Evolutionary conservation across 2,329 filamentous ascomycete species (phyloP), one percentile per base, ranked within the genome.

Genomic region (Periconia digitata): DNA sequence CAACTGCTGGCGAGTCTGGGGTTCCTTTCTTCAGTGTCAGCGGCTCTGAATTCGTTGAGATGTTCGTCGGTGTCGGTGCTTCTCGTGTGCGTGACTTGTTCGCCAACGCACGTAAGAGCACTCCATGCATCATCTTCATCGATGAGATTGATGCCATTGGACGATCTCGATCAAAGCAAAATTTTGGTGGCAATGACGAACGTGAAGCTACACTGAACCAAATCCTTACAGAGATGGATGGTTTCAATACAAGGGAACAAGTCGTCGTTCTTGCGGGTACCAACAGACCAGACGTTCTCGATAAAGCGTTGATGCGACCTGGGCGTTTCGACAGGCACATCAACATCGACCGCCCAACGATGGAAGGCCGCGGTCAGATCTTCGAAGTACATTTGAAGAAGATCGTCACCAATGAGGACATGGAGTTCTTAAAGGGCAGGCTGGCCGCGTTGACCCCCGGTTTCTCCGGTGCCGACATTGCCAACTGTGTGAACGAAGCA

Each of bases 91-190:
- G 94, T 62, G 94, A 99, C 72, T 77, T 99, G 44, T 99, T 99
- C 66, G 86, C 90, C 48, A 96, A 90, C 61, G 94, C 94, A 16
- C 85, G 94, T 49, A 97, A 97, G 79, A 95, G 90, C 73, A 89
- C 94, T 0, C 94, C 94, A 3, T 99, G 94, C 75, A 99, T 99
- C 73, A 95, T 99, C 73, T 99, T 99, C 78, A 97, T 99, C 59
- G 94, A 99, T 69, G 94, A 99, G 74, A 99, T 99, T 62, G 94
- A 99, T 71, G 94, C 94, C 49, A 96, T 99, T 63, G 94, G 94
- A 61, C 90, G 92, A 69, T 89, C 92, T 46, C 85, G 94, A 75
- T 80, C 86, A 18, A 95, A 96, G 68, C 84, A 86, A 29, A 87
- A 86, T 56, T 90, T 90, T 49, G 87, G 88, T 34, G 94, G 94